Evolutionary conservation across 2,329 filamentous ascomycete genomes (phyloP), one percentile per base, ranked within the genome.

Genomic region (Fusarium guadeloupense): DNA sequence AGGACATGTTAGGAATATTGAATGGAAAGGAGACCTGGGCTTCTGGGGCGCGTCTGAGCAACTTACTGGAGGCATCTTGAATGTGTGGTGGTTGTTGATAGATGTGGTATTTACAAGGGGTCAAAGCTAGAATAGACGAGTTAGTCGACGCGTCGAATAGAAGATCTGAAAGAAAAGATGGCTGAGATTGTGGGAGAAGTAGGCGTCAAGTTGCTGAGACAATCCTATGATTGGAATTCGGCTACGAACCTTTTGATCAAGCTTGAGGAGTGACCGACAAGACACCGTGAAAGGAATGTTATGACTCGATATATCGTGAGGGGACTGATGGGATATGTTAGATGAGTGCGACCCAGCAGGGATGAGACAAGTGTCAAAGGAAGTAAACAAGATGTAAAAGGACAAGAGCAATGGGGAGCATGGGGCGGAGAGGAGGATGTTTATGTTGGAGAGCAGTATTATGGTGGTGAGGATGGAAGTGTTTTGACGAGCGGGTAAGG

Each of bases 31-130:
- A 21, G 25, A 53, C 20, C 16, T 9, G 49, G 44, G 38, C 26
- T 9, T 33, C 21, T 20, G 25, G 28, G 49, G 57, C 66, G 51
- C 60, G 68, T 67, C 46, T 21, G 19, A 25, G 34, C 21, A 42
- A 71, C 75, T 73, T 68, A 76, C 75, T 44, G 71, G 69, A 74
- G 75, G 73, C 74, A 76, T 76, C 42, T 70, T 75, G 64, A 61
- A 49, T 41, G 67, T 67, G 57, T 66, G 67, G 58, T 56, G 28
- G 57, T 52, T 65, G 45, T 60, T 66, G 54, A 64, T 47, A 66
- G 59, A 38, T 62, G 20, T 43, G 40, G 64, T 62, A 62, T 50
- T 63, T 58, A 54, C 55, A 66, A 59, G 35, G 53, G 61, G 59
- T 43, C 47, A 38, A 44, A 42, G 60, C 66, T 71, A 42, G 30